Conservation (phyloP, 371 early-diverging fungal genomes). For the Mortierella sp. region DNA sequence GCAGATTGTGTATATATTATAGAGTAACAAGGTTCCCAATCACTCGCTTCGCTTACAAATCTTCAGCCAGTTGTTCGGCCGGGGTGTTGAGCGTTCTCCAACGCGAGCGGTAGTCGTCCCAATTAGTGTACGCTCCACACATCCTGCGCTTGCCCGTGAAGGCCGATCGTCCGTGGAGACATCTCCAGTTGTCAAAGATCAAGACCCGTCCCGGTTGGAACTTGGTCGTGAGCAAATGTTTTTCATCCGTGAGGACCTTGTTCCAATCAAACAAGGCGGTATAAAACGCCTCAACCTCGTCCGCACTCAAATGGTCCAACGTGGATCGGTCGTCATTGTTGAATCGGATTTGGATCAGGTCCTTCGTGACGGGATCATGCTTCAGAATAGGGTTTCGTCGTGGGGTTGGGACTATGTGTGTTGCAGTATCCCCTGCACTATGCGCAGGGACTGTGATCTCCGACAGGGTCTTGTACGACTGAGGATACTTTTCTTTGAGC, state of each 20-base stretch:
- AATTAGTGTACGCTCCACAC: constrained; percentile 82
- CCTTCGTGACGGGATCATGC: constrained; percentile 63
- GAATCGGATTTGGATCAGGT: constrained; percentile 82
- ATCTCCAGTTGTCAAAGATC: constrained; percentile 90
- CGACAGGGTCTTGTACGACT: constrained; percentile 75
- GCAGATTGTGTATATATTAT: too few relatives aligned
- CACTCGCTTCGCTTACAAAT: constrained; percentile 12
- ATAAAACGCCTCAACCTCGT: constrained; percentile 76
- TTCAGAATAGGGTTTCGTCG: constrained; percentile 75
- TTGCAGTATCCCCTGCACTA: constrained; percentile 84
- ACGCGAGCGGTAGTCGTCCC: constrained; percentile 84
- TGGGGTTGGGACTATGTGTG: constrained; percentile 77
- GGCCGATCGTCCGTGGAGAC: constrained; percentile 84
- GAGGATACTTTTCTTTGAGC: constrained; percentile 67
- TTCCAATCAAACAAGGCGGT: constrained; percentile 81
- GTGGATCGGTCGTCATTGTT: constrained; percentile 90
- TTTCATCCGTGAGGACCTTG: constrained; percentile 62
- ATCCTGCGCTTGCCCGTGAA: constrained; percentile 85
- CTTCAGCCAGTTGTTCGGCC: constrained; percentile 25
- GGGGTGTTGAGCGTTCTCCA: constrained; percentile 49
- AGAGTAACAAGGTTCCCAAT: background rate
- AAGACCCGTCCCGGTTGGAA: constrained; percentile 81
- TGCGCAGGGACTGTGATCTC: constrained; percentile 73
- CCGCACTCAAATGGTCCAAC: constrained; percentile 61
- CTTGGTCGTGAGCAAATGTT: constrained; percentile 77